Base-by-base conservation (phyloP, 2,329 filamentous ascomycete genomes). In the Aspergillus fijiensis region DNA sequence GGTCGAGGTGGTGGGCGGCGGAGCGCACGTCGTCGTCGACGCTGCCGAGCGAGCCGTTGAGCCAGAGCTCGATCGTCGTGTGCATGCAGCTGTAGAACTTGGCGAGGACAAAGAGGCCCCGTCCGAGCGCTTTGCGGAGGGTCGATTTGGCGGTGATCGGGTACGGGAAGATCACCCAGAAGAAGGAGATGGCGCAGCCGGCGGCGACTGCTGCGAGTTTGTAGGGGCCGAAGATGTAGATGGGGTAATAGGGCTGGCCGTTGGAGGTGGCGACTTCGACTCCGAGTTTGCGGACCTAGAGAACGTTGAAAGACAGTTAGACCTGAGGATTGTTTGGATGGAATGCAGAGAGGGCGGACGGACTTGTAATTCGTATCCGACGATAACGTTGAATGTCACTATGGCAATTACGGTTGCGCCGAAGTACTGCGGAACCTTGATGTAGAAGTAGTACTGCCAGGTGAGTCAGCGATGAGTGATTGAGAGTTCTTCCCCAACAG, bases 101-200 rank as follows among this genome's bases (percentile, higher is more conserved):
- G 21, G 89, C 89, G 1, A 91, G 81, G 1, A 92, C 79, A 69
- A 90, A 91, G 2, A 92, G 79, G 0, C 87, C 84, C 1, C 83
- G 82, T 11, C 88, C 88, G 0, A 92, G 79, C 52, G 87, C 85
- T 62, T 84, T 85, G 5, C 89, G 82, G 5, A 92, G 78, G 69
- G 85, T 85, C 2, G 85, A 86, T 55, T 89, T 86, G 57, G 91
- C 89, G 0, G 88, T 88, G 47, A 90, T 81, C 0, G 89, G 88
- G 62, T 84, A 89, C 0, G 89, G 89, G 67, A 92, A 90, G 55
- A 91, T 82, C 0, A 89, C 91, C 88, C 88, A 92, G 70, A 92
- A 81, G 73, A 90, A 92, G 9, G 88, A 89, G 0, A 91, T 84
- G 1, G 85, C 80, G 52, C 89, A 83, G 39, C 89, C 90, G 1